Conservation (phyloP, 2,329 filamentous ascomycete genomes). For the Cordyceps cateniannulata region DNA sequence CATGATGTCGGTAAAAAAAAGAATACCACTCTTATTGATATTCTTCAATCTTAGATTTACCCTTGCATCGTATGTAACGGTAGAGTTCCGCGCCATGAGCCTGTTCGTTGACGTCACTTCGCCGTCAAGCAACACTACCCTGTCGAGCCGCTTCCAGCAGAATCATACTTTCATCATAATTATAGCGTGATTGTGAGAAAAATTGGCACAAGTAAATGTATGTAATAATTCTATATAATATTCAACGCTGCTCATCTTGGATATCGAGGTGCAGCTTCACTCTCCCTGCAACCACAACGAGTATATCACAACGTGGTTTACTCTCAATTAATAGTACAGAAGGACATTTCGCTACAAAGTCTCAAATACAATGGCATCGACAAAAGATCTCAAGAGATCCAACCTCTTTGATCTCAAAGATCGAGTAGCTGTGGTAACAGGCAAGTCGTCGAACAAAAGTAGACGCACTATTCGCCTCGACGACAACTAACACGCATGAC, state of each 20-base stretch:
- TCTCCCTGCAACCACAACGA: too few relatives aligned
- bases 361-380: not conserved
- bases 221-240: not conserved
- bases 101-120: constrained; percentile 2
- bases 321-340: not conserved
- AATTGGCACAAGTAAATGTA: not conserved
- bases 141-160: not conserved
- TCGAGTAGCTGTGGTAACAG: constrained; percentile 40
- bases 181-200: not conserved
- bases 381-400: not conserved
- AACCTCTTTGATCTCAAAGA: constrained; percentile 36
- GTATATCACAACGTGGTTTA: too few relatives aligned
- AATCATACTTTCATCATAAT: constrained; percentile 2
- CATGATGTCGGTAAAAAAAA: not conserved
- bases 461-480: not conserved
- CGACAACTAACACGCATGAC: not conserved
- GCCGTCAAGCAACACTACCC: not conserved
- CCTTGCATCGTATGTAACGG: too few relatives aligned
- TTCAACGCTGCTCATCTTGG: too few relatives aligned
- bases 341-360: not conserved
- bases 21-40: not conserved
- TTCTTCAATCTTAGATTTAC: not conserved
- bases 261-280: too few relatives aligned
- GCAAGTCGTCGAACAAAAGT: constrained; percentile 19
- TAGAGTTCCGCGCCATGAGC: not conserved